A percentile compares a stretch with the other conserved stretches of the same genome.
These are phyloP conservation scores for Coffea canephora DNA, from an alignment of 257 asterid species.

Conservation along the genomic window DNA sequence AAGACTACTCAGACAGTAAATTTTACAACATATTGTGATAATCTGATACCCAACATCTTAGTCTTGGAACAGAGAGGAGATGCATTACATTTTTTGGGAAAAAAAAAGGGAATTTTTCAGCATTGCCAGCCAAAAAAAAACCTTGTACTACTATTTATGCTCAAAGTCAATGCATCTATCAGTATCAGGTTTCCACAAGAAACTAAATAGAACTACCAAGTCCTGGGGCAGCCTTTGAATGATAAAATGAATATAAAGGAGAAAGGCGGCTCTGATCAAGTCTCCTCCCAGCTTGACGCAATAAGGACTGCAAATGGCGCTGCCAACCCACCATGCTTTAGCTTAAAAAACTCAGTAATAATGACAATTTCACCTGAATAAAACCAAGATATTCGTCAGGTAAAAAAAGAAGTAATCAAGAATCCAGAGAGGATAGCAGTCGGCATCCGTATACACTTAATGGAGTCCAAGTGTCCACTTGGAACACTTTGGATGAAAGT, in stretches of 20 bases:
- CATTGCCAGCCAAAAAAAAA: not conserved
- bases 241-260: slow-evolving; percentile 43
- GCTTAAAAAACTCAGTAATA: slow-evolving; percentile 16
- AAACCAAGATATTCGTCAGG: not conserved
- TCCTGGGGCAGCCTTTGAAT: slow-evolving; percentile 49
- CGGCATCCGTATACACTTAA: not conserved
- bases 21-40: not conserved
- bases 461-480: not conserved
- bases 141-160: not conserved
- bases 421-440: not conserved
- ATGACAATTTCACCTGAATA: not conserved
- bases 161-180: not conserved
- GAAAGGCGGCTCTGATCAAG: slow-evolving; percentile 37
- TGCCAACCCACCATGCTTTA: slow-evolving; percentile 72
- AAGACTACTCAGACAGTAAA: not conserved
- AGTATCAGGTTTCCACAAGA: not conserved
- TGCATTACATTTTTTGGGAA: not conserved
- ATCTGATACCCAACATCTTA: not conserved
- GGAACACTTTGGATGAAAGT: not conserved
- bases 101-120: not conserved
- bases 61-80: not conserved
- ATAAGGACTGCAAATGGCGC: slow-evolving; percentile 58
- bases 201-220: slow-evolving; percentile 42
- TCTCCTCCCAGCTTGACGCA: slow-evolving; percentile 62
- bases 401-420: not conserved